phyloP scores from a whole-genome alignment of 306 rosid genomes.

The Inga oerstediana region DNA sequence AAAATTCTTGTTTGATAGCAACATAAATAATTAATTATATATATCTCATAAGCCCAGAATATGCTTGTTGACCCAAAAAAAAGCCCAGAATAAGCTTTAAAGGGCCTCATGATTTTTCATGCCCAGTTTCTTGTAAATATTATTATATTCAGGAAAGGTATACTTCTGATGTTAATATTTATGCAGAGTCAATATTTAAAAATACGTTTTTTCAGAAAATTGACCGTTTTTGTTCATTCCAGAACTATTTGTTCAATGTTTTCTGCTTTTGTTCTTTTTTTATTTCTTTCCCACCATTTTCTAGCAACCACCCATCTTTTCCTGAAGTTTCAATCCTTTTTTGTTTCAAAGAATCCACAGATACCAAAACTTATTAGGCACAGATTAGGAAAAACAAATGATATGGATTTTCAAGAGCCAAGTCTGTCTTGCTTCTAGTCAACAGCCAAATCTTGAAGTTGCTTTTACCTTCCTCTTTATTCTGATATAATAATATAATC shows the following conservation, averaged over 20 bases:
- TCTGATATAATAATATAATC: background rate
- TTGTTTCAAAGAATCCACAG: background rate
- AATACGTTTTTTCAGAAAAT: background rate
- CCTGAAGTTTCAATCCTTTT: background rate
- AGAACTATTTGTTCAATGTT: background rate
- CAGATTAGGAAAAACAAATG: background rate
- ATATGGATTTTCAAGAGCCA: background rate
- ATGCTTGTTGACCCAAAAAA: too few species aligned
- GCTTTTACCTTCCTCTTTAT: background rate
- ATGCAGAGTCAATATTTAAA: background rate
- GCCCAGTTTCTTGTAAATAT: background rate
- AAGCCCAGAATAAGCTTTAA: background rate
- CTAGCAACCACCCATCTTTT: background rate
- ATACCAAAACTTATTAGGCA: background rate
- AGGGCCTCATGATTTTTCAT: background rate
- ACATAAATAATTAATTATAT: background rate
- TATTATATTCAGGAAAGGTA: background rate
- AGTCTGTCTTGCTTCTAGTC: slow-evolving; percentile 6
- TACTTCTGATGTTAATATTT: background rate
- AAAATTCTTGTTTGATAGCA: background rate
- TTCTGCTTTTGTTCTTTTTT: slow-evolving; percentile 1
- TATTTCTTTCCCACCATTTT: background rate
- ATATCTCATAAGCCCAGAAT: background rate
- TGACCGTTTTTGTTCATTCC: background rate
- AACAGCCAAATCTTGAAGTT: background rate